These are phyloP conservation scores for Leishmania mexicana DNA, from an alignment of 208 protist species.

Conservation along the genomic window DNA sequence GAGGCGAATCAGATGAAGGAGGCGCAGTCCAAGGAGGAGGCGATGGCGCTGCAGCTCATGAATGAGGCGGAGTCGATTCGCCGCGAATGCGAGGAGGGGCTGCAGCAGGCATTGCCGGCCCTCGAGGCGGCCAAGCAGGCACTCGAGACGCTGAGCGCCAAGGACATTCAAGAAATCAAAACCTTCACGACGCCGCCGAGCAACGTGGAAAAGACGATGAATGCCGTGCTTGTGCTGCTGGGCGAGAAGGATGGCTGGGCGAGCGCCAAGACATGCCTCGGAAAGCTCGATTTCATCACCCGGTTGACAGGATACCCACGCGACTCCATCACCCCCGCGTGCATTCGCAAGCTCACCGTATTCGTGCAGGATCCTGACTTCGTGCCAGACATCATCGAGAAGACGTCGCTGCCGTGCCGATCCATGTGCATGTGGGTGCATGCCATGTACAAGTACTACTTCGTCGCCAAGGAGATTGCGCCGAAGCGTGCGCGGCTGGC, in stretches of 20 bases:
- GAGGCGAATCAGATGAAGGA: conserved; percentile 85
- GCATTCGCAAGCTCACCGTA: conserved; percentile 89
- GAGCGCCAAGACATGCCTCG: conserved; percentile 85
- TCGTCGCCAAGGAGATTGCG: conserved; percentile 90
- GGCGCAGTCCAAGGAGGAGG: conserved; percentile 85
- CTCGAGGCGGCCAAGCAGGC: conserved; percentile 90
- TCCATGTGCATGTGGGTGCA: conserved; percentile 96
- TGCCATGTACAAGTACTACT: conserved; percentile 94
- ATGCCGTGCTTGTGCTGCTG: conserved; percentile 94
- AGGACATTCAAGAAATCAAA: conserved; percentile 94
- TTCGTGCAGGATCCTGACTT: conserved; percentile 94
- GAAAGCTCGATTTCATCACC: conserved; percentile 89
- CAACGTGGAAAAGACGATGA: conserved; percentile 92
- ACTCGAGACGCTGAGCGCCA: conserved; percentile 90
- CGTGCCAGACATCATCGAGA: conserved; percentile 90
- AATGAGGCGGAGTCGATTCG: conserved; percentile 86
- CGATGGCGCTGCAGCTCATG: conserved; percentile 74
- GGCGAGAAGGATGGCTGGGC: conserved; percentile 94
- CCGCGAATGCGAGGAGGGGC: conserved; percentile 90
- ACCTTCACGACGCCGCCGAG: conserved; percentile 91
- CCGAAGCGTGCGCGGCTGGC: conserved; percentile 83
- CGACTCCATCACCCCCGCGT: conserved; percentile 80
- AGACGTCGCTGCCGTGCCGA: conserved; percentile 92
- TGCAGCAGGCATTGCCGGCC: conserved; percentile 95
- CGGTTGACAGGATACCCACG: conserved; percentile 88